Percentiles rank a stretch among this genome's conserved stretches.
These are phyloP conservation scores for Candida gorgasii DNA, from an alignment of 805 yeast genomes.

Conservation along the genomic window DNA sequence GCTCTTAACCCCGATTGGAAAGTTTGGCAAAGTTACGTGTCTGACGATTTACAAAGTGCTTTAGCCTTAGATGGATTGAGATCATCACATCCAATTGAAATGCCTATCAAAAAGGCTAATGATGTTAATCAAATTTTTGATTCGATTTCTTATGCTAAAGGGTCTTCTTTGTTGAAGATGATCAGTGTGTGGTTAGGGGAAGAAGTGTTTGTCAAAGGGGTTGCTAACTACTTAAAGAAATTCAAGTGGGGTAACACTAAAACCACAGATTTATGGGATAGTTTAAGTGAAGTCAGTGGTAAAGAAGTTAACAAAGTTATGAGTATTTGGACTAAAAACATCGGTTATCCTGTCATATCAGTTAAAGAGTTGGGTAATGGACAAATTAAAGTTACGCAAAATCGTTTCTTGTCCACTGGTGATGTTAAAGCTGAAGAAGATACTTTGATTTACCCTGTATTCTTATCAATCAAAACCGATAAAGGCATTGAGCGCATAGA, in stretches of 20 bases:
- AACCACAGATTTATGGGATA: constrained; percentile 76
- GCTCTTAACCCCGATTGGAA: constrained; percentile 80
- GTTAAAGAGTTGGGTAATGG: constrained; percentile 57
- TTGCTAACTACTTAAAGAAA: constrained; percentile 70
- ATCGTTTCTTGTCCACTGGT: constrained; percentile 74
- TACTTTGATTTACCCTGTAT: constrained; percentile 66
- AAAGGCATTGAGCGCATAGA: constrained; percentile 58
- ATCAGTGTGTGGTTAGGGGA: constrained; percentile 78
- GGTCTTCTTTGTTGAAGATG: constrained; percentile 79
- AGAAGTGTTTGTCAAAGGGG: constrained; percentile 75
- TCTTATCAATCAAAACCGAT: constrained; percentile 60
- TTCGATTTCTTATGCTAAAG: constrained; percentile 80
- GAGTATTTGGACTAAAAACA: constrained; percentile 79
- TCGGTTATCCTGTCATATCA: constrained; percentile 73
- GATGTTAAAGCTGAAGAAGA: constrained; percentile 79
- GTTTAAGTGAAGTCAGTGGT: constrained; percentile 68
- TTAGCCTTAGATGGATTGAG: constrained; percentile 74
- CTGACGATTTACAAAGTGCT: constrained; percentile 75
- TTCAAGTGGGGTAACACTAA: constrained; percentile 78
- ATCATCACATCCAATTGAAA: constrained; percentile 84
- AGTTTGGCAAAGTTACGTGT: constrained; percentile 81
- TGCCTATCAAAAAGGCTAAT: constrained; percentile 74
- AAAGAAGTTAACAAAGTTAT: constrained; percentile 70
- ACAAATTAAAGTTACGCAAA: constrained; percentile 60
- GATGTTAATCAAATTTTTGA: constrained; percentile 85